Evolutionary conservation across 2,329 filamentous ascomycete genomes (phyloP), one percentile per base, ranked within the genome.

Genomic region (Phialocephala subalpina): DNA sequence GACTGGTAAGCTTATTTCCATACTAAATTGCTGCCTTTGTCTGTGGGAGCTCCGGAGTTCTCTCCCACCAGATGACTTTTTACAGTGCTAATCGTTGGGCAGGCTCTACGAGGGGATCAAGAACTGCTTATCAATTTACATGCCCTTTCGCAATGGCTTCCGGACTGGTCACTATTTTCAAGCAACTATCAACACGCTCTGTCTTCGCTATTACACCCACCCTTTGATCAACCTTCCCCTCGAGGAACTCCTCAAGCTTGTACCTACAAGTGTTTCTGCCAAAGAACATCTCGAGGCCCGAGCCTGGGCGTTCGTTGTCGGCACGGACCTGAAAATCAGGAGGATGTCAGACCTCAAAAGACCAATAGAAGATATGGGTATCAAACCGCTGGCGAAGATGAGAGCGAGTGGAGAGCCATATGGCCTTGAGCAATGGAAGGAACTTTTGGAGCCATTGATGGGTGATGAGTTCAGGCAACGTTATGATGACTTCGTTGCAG

Each of bases 171-270:
- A 72, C 12, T 73, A 75, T 62, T 73, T 73, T 36, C 61, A 67
- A 29, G 58, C 68, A 5, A 72, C 72, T 1, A 60, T 73, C 3
- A 71, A 64, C 29, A 69, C 67, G 53, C 65, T 73, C 20, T 65
- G 69, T 22, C 69, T 58, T 18, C 69, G 63, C 42, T 74, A 75
- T 55, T 73, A 69, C 62, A 73, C 73, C 35, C 70, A 60, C 36
- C 70, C 72, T 3, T 59, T 69, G 9, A 60, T 73, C 16, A 55
- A 66, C n/a, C 36, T 63, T 5, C 53, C 61, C 14, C 40, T 62
- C 8, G 29, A 47, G 2, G 69, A 68, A 5, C 14, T 70, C 45
- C 22, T 69, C 6, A 56, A 56, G 20, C 58, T 67, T 12, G 64
- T 61, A 4, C 22, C 45, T 0, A 65, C 60, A 22, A 55, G 68